Percentiles rank a stretch among this genome's conserved stretches.
These are phyloP conservation scores for Pseudocercospora crystallina DNA, from an alignment of 2,329 filamentous ascomycete genomes.

Conservation along the genomic window DNA sequence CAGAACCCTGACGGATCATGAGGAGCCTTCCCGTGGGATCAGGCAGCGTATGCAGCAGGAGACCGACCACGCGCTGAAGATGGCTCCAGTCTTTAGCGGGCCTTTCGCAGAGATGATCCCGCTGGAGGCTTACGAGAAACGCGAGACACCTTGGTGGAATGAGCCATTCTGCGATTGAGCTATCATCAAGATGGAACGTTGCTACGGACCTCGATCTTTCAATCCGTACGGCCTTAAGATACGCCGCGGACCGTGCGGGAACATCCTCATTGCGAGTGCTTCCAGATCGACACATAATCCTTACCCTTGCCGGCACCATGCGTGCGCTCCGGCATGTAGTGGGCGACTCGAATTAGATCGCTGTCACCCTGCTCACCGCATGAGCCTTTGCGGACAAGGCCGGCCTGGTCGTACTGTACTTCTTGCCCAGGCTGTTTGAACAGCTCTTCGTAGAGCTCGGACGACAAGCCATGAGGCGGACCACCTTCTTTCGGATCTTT, in stretches of 20 bases:
- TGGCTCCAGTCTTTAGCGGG: conserved; percentile 10
- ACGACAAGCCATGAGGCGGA: conserved; percentile 70
- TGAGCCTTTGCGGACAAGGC: conserved; percentile 42
- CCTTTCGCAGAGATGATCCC: conserved; percentile 14
- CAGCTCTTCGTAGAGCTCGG: conserved; percentile 70
- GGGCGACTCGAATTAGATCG: conserved; percentile 47
- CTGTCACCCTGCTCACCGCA: conserved; percentile 46
- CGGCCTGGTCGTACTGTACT: conserved; percentile 60
- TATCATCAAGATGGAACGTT: too few relatives aligned
- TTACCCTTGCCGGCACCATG: conserved; percentile 55
- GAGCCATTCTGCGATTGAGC: conserved; percentile 17
- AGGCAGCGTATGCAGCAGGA: not conserved
- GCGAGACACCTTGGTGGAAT: conserved; percentile 17
- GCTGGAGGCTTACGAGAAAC: not conserved
- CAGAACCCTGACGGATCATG: not conserved
- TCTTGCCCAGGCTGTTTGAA: conserved; percentile 68
- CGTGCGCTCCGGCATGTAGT: conserved; percentile 58
- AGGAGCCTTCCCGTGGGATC: not conserved
- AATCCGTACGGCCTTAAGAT: too few relatives aligned
- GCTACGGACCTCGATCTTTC: too few relatives aligned
- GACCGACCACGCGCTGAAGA: conserved; percentile 11
- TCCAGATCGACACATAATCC: conserved; percentile 53
- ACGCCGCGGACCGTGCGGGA: too few relatives aligned
- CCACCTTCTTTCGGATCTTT: conserved; percentile 66
- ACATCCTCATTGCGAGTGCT: conserved; percentile 26